phyloP scores from a whole-genome alignment of 768 basidiomycete species.

The Suillus alpinus region DNA sequence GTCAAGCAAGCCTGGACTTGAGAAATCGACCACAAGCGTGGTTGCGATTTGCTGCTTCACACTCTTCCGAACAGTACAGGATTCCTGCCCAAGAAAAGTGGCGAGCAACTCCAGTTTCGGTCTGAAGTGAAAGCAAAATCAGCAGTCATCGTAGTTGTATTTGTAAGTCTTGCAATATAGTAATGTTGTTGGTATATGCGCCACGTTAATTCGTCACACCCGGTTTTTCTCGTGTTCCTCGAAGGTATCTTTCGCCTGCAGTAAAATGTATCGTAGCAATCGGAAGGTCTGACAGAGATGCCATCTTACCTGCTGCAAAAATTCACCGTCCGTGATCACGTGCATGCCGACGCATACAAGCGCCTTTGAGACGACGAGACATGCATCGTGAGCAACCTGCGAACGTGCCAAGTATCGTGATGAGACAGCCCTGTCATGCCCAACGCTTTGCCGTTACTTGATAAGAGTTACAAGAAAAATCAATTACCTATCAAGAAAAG shows the following conservation, averaged over 20 bases:
- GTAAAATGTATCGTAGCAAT: neutral
- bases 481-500: too few species aligned
- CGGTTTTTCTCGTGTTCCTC: conserved; percentile 39
- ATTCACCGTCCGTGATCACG: conserved; percentile 64
- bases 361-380: conserved; percentile 65
- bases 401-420: conserved; percentile 58
- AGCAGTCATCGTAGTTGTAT: neutral
- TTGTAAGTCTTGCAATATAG: neutral
- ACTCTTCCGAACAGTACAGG: conserved; percentile 35
- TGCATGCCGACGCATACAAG: conserved; percentile 69
- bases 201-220: neutral
- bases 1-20: conserved; percentile 72
- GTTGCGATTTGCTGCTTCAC: neutral
- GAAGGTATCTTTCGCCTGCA: conserved; percentile 47
- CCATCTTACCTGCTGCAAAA: conserved; percentile 49
- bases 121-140: neutral
- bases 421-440: too few species aligned
- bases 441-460: too few species aligned
- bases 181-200: neutral
- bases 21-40: conserved; percentile 70
- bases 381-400: conserved; percentile 59
- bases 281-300: neutral
- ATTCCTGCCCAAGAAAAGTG: conserved; percentile 55
- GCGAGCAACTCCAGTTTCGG: conserved; percentile 24
- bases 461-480: too few species aligned